phyloP scores from a whole-genome alignment of 352 stramenopile species.

The Blastocystis sp. region DNA sequence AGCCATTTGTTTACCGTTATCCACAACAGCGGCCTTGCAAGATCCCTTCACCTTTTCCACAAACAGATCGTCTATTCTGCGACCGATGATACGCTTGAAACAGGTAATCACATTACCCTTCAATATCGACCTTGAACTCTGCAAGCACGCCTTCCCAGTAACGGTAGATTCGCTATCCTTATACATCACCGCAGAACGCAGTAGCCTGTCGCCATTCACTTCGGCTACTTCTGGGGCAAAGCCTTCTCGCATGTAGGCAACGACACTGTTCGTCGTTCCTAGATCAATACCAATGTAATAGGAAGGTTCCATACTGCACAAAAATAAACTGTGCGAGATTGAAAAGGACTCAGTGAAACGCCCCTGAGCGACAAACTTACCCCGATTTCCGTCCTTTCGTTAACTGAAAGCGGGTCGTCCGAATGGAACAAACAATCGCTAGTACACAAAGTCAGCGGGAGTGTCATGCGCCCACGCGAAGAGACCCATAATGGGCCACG shows the following conservation, averaged over 20 bases:
- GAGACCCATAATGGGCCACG: background rate
- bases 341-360: background rate
- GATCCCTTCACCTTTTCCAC: background rate
- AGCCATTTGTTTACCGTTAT: background rate
- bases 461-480: slow-evolving; percentile 24
- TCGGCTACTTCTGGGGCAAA: background rate
- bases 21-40: slow-evolving; percentile 15
- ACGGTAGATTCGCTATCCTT: background rate
- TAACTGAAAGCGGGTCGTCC: too few relatives aligned
- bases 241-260: background rate
- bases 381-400: background rate
- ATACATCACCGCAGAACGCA: slow-evolving; percentile 24
- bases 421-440: slow-evolving; percentile 18
- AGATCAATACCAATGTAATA: slow-evolving; percentile 43
- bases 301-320: background rate
- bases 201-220: background rate
- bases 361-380: background rate
- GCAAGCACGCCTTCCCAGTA: background rate
- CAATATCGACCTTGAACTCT: background rate
- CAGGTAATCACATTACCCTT: slow-evolving; percentile 17
- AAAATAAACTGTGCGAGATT: background rate
- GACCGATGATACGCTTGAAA: slow-evolving; percentile 44
- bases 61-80: background rate
- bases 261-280: slow-evolving; percentile 32
- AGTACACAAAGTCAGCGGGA: slow-evolving; percentile 18